Percentiles rank a stretch among this genome's conserved stretches.
Conservation (phyloP, 1,284 basidiomycete genomes). For the Gomphus sp. region DNA sequence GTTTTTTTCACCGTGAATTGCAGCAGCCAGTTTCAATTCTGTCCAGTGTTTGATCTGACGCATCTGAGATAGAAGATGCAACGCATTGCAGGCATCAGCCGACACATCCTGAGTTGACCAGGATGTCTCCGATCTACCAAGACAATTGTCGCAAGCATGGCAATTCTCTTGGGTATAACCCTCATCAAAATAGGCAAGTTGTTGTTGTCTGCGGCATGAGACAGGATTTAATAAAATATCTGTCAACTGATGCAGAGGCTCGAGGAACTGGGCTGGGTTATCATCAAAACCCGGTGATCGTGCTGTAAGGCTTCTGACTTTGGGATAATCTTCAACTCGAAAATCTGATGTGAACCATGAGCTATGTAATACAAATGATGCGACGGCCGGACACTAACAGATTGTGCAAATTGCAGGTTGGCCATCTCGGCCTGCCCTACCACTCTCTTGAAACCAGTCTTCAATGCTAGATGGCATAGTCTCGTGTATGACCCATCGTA, state of each 20-base stretch:
- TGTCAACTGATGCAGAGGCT: not conserved
- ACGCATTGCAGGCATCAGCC: not conserved
- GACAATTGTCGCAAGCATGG: not conserved
- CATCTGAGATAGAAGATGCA: not conserved
- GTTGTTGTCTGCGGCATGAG: not conserved
- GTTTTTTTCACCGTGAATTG: not conserved
- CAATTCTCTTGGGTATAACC: not conserved
- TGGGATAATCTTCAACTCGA: not conserved
- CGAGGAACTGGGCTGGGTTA: not conserved
- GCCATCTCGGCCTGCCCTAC: conserved; percentile 7
- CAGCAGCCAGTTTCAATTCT: not conserved
- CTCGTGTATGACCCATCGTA: conserved; percentile 8
- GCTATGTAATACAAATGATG: not conserved
- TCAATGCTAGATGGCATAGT: conserved; percentile 7
- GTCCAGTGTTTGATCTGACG: not conserved
- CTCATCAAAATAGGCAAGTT: not conserved
- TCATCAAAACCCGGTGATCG: not conserved
- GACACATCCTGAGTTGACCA: not conserved
- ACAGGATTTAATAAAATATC: not conserved
- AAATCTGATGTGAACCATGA: not conserved
- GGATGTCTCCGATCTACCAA: not conserved
- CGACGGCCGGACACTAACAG: not conserved
- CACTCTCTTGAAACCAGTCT: conserved; percentile 9
- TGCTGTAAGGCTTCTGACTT: not conserved
- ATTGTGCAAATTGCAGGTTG: not conserved